Percentiles rank a stretch among this genome's conserved stretches.
phyloP scores from a whole-genome alignment of 83 land plant genomes.

The Picea mariana region DNA sequence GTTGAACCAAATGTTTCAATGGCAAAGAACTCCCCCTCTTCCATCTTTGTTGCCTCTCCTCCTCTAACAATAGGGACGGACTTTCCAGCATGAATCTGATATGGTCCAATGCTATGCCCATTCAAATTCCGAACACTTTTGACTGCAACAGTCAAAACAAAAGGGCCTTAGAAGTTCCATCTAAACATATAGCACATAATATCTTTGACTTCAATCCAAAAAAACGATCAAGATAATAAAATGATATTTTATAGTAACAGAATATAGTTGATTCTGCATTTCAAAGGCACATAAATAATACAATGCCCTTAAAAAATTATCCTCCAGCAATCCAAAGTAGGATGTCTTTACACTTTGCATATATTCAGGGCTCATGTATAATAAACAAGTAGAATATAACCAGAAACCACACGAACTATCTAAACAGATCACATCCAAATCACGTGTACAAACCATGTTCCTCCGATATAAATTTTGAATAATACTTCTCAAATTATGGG shows the following conservation, averaged over 20 bases:
- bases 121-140: conserved; percentile 95
- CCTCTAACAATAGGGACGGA: conserved; percentile 99
- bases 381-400: not conserved
- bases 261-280: not conserved
- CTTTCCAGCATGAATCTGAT: conserved; percentile 98
- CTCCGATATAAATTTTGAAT: too few relatives aligned
- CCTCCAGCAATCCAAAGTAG: too few relatives aligned
- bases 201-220: not conserved
- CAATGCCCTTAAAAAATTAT: too few relatives aligned
- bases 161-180: not conserved
- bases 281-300: not conserved
- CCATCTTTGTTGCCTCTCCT: conserved; percentile 99
- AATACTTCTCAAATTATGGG: too few relatives aligned
- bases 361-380: too few relatives aligned
- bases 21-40: conserved; percentile 97
- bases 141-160: conserved; percentile 46
- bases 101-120: conserved; percentile 95
- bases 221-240: not conserved
- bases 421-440: not conserved
- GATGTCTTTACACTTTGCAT: too few relatives aligned
- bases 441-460: not conserved
- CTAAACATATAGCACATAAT: not conserved
- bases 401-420: conserved; percentile 3
- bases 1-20: conserved; percentile 98
- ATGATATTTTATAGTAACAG: not conserved